Conservation (phyloP, 1,139 yeast genomes). For the Magnusiomyces magnusii region DNA sequence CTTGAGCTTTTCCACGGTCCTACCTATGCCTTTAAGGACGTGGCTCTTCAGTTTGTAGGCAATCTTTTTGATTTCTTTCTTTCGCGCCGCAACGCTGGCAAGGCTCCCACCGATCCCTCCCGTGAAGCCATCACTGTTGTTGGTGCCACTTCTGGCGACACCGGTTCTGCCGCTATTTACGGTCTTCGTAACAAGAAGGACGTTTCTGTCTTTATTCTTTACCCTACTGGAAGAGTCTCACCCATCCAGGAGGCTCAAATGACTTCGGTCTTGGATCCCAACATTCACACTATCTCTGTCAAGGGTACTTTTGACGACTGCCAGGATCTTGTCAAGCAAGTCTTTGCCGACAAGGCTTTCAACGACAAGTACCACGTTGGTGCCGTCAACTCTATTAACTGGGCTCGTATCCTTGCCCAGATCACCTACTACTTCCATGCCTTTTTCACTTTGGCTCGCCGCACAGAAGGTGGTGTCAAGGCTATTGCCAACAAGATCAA, state of each 20-base stretch:
- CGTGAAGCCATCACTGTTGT: constrained; percentile 88
- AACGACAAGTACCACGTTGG: constrained; percentile 89
- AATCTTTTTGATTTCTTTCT: constrained; percentile 90
- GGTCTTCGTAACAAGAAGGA: constrained; percentile 96
- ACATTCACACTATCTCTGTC: constrained; percentile 91
- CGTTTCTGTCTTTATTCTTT: constrained; percentile 88
- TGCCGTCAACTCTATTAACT: constrained; percentile 95
- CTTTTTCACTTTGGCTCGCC: constrained; percentile 59
- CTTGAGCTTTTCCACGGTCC: constrained; percentile 98
- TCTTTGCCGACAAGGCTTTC: constrained; percentile 84
- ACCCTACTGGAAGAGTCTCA: constrained; percentile 96
- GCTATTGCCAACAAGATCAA: constrained; percentile 40
- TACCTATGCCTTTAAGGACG: constrained; percentile 97
- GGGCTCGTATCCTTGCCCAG: constrained; percentile 98
- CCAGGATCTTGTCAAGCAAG: constrained; percentile 90
- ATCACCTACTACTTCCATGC: constrained; percentile 94
- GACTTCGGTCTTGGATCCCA: constrained; percentile 93
- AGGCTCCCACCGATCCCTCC: constrained; percentile 44
- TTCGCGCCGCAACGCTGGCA: constrained; percentile 61
- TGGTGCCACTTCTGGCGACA: constrained; percentile 99
- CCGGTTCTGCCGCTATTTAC: constrained; percentile 98
- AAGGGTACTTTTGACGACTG: constrained; percentile 98
- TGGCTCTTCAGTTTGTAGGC: constrained; percentile 96
- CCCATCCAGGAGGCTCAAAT: constrained; percentile 98
- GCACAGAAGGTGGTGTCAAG: constrained; percentile 30